Conservation (phyloP, 345 rosid species). For the Eucalyptus erythrocorys region DNA sequence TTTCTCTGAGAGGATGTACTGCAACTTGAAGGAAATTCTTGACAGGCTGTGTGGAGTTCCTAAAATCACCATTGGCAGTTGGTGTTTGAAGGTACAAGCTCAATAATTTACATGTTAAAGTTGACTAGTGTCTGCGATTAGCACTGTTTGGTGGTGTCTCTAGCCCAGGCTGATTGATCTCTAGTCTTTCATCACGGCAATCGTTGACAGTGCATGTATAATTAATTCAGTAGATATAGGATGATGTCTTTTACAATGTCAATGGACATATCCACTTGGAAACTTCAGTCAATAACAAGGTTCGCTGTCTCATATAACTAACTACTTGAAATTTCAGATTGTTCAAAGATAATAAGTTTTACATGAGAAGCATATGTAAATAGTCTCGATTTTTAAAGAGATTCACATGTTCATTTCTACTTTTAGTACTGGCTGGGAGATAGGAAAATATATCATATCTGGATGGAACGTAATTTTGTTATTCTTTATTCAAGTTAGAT, state of each 20-base stretch:
- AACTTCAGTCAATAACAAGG: background rate
- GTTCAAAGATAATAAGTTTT: background rate
- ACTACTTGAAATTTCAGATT: background rate
- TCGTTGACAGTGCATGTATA: background rate
- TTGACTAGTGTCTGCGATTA: background rate
- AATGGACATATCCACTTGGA: background rate
- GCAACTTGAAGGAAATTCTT: background rate
- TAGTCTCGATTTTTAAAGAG: background rate
- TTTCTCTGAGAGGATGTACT: accelerated
- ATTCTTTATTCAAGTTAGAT: background rate
- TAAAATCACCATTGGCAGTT: background rate
- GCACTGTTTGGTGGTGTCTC: too few species aligned
- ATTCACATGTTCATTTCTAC: background rate
- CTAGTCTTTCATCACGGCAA: too few species aligned
- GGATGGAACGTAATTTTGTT: background rate
- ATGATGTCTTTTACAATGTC: background rate
- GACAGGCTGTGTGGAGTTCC: background rate
- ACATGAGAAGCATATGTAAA: background rate
- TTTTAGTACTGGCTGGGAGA: background rate
- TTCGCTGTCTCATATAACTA: background rate
- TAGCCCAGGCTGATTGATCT: too few species aligned
- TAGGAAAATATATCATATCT: background rate
- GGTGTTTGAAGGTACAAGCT: background rate
- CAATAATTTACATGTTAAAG: background rate
- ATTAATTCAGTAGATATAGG: background rate